phyloP scores from a whole-genome alignment of 2,329 filamentous ascomycete genomes.

The Penicillium janthinellum region DNA sequence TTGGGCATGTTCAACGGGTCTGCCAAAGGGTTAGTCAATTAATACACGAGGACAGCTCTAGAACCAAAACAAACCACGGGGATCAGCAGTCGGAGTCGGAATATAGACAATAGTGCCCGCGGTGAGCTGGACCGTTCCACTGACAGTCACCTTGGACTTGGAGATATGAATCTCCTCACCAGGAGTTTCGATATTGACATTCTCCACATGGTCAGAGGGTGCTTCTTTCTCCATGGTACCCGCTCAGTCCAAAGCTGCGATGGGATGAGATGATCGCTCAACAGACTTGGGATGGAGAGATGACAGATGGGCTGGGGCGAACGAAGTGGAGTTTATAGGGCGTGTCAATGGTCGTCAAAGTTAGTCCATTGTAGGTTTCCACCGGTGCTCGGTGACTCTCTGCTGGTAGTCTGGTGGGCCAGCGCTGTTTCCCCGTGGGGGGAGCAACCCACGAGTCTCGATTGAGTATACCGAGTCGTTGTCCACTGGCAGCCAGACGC shows the following conservation, averaged over 20 bases:
- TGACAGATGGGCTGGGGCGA: neutral
- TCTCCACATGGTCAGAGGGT: neutral
- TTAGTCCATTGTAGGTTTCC: neutral
- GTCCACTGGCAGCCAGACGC: neutral
- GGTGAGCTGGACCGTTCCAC: constrained; percentile 33
- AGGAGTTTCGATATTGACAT: neutral
- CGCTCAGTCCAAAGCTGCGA: neutral
- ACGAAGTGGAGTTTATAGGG: neutral
- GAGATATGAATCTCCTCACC: neutral
- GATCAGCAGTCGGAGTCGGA: constrained; percentile 39
- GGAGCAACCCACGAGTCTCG: neutral
- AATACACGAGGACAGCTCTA: neutral
- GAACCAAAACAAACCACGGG: constrained; percentile 21
- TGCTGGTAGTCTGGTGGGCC: neutral
- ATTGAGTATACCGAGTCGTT: neutral
- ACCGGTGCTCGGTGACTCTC: neutral
- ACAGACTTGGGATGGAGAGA: too few relatives aligned
- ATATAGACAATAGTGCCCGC: constrained; percentile 39
- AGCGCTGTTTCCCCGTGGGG: neutral
- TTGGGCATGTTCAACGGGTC: constrained; percentile 33
- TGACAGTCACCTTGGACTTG: constrained; percentile 16
- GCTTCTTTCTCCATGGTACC: neutral
- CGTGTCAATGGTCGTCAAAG: neutral
- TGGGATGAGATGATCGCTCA: neutral
- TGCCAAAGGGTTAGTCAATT: constrained; percentile 6